These are phyloP conservation scores for Naganishia vaughanmartiniae DNA, from an alignment of 768 basidiomycete species.

Conservation along the genomic window DNA sequence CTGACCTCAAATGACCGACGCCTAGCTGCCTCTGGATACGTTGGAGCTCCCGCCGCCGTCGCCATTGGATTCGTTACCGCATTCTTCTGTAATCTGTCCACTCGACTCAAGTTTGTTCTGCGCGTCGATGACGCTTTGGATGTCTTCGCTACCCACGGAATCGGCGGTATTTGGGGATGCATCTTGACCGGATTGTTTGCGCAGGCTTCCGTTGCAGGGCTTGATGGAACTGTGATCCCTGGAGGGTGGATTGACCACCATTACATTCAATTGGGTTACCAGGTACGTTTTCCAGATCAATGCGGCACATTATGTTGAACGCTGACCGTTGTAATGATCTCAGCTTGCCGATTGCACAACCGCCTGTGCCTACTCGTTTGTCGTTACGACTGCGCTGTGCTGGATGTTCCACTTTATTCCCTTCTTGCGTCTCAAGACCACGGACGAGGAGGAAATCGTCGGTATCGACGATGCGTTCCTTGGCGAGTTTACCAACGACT, in stretches of 20 bases:
- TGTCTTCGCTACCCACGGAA: constrained; percentile 84
- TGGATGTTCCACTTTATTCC: constrained; percentile 53
- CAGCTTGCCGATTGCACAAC: constrained; percentile 32
- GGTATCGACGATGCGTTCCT: constrained; percentile 62
- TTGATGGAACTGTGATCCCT: constrained; percentile 33
- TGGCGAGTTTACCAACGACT: constrained; percentile 87
- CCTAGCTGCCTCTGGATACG: constrained; percentile 68
- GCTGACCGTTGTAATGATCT: constrained; percentile 25
- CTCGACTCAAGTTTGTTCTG: constrained; percentile 66
- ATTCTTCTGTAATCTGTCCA: constrained; percentile 74
- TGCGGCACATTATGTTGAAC: constrained; percentile 56
- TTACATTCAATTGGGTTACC: constrained; percentile 71
- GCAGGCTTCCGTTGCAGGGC: constrained; percentile 57
- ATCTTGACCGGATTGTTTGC: constrained; percentile 74
- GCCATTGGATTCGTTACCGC: constrained; percentile 69
- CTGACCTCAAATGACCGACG: neutral
- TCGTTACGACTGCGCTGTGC: constrained; percentile 46
- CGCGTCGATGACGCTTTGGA: constrained; percentile 84
- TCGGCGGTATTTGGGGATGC: constrained; percentile 65
- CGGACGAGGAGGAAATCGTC: constrained; percentile 52
- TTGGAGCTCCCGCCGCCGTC: constrained; percentile 65
- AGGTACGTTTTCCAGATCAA: constrained; percentile 65
- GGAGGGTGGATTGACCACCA: constrained; percentile 58
- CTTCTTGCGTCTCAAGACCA: constrained; percentile 47
- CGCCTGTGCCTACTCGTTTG: constrained; percentile 40